Conservation (phyloP, 2,329 filamentous ascomycete genomes). For the Xylariaceae sp. region DNA sequence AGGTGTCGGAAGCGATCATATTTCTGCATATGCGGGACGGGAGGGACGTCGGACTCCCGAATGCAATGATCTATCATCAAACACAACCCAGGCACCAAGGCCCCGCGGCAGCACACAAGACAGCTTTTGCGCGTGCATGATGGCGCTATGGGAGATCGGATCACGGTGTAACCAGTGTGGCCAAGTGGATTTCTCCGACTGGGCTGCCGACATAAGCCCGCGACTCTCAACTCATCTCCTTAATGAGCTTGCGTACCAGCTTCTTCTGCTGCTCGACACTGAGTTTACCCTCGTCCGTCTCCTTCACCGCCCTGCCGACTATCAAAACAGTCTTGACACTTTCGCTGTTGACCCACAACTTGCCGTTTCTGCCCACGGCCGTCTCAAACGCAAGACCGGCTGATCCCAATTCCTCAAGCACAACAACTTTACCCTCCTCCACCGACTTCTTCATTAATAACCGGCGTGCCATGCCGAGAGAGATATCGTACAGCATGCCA, state of each 20-base stretch:
- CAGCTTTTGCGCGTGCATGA: slow-evolving; percentile 1
- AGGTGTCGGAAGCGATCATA: slow-evolving; percentile 8
- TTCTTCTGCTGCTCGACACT: slow-evolving; percentile 64
- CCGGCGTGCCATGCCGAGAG: slow-evolving; percentile 73
- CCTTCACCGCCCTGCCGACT: slow-evolving; percentile 71
- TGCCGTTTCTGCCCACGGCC: slow-evolving; percentile 86
- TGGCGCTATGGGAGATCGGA: background rate
- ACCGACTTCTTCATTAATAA: slow-evolving; percentile 61
- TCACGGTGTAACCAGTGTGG: background rate
- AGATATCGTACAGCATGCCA: slow-evolving; percentile 82
- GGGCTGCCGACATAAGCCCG: slow-evolving; percentile 10
- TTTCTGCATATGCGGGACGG: slow-evolving; percentile 2
- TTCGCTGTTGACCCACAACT: slow-evolving; percentile 84
- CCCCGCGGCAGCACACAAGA: background rate
- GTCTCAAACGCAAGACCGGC: slow-evolving; percentile 86
- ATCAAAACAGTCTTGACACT: slow-evolving; percentile 65
- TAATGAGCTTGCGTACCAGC: slow-evolving; percentile 61
- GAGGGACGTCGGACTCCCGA: too few species aligned
- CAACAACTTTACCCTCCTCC: slow-evolving; percentile 59
- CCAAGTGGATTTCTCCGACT: slow-evolving; percentile 2
- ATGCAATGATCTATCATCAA: slow-evolving; percentile 4
- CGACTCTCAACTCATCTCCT: slow-evolving; percentile 47
- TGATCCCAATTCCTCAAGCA: slow-evolving; percentile 72
- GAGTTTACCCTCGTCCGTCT: slow-evolving; percentile 66
- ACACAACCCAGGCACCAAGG: slow-evolving; percentile 2